Evolutionary conservation across 192 early-diverging fungal species (phyloP).

Genomic region (Lobulomyces angularis): DNA sequence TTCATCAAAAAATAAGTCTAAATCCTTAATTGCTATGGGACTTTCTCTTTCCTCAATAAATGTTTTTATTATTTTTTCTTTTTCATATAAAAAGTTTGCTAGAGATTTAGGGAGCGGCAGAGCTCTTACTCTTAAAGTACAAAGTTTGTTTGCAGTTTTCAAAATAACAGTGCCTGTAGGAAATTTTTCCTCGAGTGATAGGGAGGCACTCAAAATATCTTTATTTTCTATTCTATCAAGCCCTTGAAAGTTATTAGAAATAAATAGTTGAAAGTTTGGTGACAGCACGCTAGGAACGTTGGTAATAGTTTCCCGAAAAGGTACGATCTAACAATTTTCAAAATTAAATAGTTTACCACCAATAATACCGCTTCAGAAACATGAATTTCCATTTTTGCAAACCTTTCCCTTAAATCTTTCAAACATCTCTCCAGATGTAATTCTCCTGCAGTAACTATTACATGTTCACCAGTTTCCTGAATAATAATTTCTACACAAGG

Average conservation of each 20-base stretch:
- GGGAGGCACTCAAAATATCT: conserved; percentile 1
- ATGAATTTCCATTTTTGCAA: conserved; percentile 87
- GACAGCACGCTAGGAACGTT: conserved; percentile 13
- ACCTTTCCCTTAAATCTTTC: conserved; percentile 84
- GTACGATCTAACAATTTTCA: too few relatives aligned
- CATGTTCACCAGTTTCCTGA: conserved; percentile 92
- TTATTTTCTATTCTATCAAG: conserved; percentile 7
- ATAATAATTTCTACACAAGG: conserved; percentile 82
- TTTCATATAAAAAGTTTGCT: conserved; percentile 36
- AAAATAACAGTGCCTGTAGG: conserved; percentile 53
- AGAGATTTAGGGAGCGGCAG: conserved; percentile 59
- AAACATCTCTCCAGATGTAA: conserved; percentile 93
- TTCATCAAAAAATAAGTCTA: conserved; percentile 33
- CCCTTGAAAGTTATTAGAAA: conserved; percentile 4
- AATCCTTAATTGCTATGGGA: conserved; percentile 24
- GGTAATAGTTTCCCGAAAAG: conserved; percentile 89
- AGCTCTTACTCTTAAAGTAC: conserved; percentile 49
- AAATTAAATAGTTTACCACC: too few relatives aligned
- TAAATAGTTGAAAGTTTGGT: conserved; percentile 3
- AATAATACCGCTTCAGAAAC: conserved; percentile 89
- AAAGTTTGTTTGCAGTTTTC: conserved; percentile 44
- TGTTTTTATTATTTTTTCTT: conserved; percentile 36
- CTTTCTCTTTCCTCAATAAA: conserved; percentile 33
- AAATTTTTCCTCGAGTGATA: conserved; percentile 10
- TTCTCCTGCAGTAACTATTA: conserved; percentile 93